These are phyloP conservation scores for Hamigera avellanea DNA, from an alignment of 495 filamentous ascomycete genomes.

Conservation along the genomic window DNA sequence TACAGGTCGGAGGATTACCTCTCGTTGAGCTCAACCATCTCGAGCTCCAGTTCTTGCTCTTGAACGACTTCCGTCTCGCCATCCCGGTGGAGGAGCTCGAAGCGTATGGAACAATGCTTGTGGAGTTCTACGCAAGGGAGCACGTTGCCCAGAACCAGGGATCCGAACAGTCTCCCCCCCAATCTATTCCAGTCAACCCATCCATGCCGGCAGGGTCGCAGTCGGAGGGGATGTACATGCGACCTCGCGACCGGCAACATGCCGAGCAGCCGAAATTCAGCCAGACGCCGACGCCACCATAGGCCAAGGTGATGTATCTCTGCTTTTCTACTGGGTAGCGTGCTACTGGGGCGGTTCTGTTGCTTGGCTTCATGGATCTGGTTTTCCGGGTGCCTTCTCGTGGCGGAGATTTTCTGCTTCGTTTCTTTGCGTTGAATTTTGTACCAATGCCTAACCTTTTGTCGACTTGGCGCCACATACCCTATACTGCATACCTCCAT, in stretches of 20 bases:
- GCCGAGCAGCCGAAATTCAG: slow-evolving; percentile 16
- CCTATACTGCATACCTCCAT: too few species aligned
- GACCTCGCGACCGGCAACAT: slow-evolving; percentile 21
- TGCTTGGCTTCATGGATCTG: neutral
- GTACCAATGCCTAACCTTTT: too few species aligned
- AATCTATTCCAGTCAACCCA: slow-evolving; percentile 13
- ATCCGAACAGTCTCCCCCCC: slow-evolving; percentile 12
- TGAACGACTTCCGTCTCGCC: slow-evolving; percentile 95
- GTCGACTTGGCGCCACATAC: too few species aligned
- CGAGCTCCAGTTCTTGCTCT: slow-evolving; percentile 88
- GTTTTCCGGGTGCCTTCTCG: too few species aligned
- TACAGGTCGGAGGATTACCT: slow-evolving; percentile 89
- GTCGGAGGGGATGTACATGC: slow-evolving; percentile 30
- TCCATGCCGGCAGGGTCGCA: slow-evolving; percentile 9
- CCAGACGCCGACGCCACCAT: slow-evolving; percentile 35
- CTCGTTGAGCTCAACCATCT: slow-evolving; percentile 94
- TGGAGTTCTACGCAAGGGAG: slow-evolving; percentile 94
- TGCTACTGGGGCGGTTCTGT: too few species aligned
- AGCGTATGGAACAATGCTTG: slow-evolving; percentile 96
- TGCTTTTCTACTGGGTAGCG: too few species aligned
- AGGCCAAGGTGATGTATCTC: slow-evolving; percentile 2
- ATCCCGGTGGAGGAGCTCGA: slow-evolving; percentile 93
- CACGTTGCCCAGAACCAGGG: slow-evolving; percentile 58
- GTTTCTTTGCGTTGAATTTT: too few species aligned
- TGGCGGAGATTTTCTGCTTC: too few species aligned